A percentile compares a stretch with the other conserved stretches of the same genome.
Evolutionary conservation across 1,139 yeast genomes (phyloP).

Genomic region (Casaregolazyma lundiana): DNA sequence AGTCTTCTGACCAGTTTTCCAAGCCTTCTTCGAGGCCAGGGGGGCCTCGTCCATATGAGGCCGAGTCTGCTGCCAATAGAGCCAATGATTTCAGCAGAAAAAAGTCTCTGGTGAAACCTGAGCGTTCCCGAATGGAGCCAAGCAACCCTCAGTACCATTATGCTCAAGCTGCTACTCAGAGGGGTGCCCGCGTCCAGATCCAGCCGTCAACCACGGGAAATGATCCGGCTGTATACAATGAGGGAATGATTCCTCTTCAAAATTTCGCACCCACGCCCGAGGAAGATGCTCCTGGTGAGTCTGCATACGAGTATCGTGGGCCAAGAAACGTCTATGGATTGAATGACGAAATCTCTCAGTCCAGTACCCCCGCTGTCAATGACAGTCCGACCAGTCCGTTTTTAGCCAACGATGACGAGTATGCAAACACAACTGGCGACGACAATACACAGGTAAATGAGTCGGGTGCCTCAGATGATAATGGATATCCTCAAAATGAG

Average conservation of each 20-base stretch:
- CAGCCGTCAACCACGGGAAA: constrained; percentile 73
- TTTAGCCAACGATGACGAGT: constrained; percentile 16
- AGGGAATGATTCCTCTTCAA: constrained; percentile 8
- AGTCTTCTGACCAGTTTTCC: constrained; percentile 1
- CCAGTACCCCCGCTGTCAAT: constrained; percentile 2
- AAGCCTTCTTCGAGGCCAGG: constrained; percentile 8
- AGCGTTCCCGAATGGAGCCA: constrained; percentile 63
- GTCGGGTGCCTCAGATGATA: neutral
- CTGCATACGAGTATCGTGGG: constrained; percentile 27
- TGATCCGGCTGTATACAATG: constrained; percentile 47
- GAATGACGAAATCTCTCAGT: constrained; percentile 48
- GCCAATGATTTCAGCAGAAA: constrained; percentile 43
- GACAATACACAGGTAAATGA: constrained; percentile 7
- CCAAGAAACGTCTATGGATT: constrained; percentile 51
- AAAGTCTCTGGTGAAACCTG: constrained; percentile 73
- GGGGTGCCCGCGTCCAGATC: constrained; percentile 53
- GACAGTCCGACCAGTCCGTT: constrained; percentile 16
- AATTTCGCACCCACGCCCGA: constrained; percentile 10
- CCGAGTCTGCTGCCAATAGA: constrained; percentile 9
- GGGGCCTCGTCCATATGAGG: constrained; percentile 11
- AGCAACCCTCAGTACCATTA: constrained; percentile 75
- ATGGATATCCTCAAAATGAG: neutral
- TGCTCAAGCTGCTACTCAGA: constrained; percentile 67
- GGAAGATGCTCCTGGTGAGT: constrained; percentile 15
- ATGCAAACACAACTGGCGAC: constrained; percentile 3